phyloP scores from a whole-genome alignment of 2,329 filamentous ascomycete species.

The Pseudogymnoascus sp. region DNA sequence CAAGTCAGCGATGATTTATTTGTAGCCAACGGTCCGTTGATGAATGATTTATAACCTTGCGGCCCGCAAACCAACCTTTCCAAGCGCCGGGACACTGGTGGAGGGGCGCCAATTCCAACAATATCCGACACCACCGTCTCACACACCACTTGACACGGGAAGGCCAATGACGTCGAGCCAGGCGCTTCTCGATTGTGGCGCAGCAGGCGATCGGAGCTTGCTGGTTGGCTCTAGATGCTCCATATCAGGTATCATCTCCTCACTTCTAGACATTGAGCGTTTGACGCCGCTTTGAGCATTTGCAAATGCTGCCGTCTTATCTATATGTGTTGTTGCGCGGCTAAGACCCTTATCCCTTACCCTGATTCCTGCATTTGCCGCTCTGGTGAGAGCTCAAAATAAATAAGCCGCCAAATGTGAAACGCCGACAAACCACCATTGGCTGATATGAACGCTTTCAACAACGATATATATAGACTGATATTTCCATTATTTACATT shows the following conservation, averaged over 20 bases:
- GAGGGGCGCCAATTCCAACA: constrained; percentile 1
- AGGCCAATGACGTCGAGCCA: constrained; percentile 1
- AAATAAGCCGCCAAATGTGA: not conserved
- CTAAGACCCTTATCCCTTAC: constrained; percentile 1
- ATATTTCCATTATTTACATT: not conserved
- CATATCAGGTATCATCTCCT: not conserved
- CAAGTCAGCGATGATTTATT: not conserved
- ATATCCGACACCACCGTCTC: constrained; percentile 1
- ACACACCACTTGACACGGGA: constrained; percentile 3
- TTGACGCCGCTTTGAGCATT: not conserved
- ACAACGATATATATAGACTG: not conserved
- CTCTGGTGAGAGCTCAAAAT: not conserved
- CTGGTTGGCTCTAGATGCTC: not conserved
- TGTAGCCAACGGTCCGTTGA: not conserved
- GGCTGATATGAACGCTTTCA: not conserved
- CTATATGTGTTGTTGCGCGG: not conserved
- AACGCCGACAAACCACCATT: not conserved
- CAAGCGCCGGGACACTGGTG: not conserved
- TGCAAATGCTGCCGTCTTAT: not conserved
- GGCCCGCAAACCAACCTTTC: not conserved
- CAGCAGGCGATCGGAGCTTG: constrained; percentile 5
- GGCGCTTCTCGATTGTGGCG: constrained; percentile 6
- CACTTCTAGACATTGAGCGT: not conserved
- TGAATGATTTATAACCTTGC: not conserved
- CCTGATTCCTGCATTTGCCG: not conserved